Conservation (phyloP, 306 rosid species). For the Psophocarpus tetragonolobus region DNA sequence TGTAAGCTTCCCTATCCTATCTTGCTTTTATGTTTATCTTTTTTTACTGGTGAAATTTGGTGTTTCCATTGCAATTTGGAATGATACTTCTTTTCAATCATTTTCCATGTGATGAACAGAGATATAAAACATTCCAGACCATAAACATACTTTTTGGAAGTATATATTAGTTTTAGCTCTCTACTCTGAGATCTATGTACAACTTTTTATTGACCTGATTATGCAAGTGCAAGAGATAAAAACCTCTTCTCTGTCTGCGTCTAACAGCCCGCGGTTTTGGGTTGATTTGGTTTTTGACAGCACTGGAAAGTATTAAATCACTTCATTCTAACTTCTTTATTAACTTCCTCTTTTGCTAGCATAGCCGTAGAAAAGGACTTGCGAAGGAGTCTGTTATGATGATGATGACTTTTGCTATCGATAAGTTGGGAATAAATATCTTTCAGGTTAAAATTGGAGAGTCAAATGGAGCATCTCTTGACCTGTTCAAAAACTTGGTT, state of each 20-base stretch:
- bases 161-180: neutral
- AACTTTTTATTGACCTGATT: neutral
- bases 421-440: conserved; percentile 59
- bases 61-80: neutral
- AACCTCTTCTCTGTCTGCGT: neutral
- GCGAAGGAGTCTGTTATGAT: conserved; percentile 79
- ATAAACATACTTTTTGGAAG: neutral
- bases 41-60: neutral
- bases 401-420: conserved; percentile 82
- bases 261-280: neutral
- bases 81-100: conserved; percentile 1
- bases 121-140: conserved; percentile 16
- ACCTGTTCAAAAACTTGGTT: conserved; percentile 78
- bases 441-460: conserved; percentile 86
- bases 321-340: conserved; percentile 28
- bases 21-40: neutral
- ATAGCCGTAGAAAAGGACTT: conserved; percentile 86
- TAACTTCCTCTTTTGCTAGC: conserved; percentile 53
- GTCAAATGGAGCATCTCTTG: conserved; percentile 75
- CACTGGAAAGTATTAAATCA: conserved; percentile 5
- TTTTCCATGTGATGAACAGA: conserved; percentile 3
- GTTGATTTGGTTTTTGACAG: conserved; percentile 18
- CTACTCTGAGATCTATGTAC: conserved; percentile 3
- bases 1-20: neutral
- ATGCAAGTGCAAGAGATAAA: neutral